phyloP scores from a whole-genome alignment of 2,329 filamentous ascomycete species.

The Colletotrichum sp. region DNA sequence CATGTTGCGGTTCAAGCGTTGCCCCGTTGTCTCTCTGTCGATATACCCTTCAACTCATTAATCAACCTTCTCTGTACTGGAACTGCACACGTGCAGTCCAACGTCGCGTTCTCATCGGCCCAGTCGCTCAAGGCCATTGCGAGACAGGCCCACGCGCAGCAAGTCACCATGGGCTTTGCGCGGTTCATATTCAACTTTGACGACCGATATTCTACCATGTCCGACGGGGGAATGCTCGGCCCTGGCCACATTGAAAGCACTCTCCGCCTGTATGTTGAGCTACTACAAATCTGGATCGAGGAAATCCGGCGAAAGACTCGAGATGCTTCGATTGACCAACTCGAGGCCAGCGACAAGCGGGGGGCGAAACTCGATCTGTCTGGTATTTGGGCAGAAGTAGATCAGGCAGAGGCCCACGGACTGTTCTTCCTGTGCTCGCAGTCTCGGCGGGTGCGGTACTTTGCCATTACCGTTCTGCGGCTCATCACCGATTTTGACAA shows the following conservation, averaged over 20 bases:
- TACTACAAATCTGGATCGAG: conserved; percentile 96
- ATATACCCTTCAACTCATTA: conserved; percentile 90
- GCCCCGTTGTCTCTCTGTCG: conserved; percentile 88
- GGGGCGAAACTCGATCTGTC: conserved; percentile 84
- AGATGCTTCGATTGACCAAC: conserved; percentile 69
- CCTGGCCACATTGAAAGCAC: conserved; percentile 95
- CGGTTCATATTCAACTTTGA: conserved; percentile 99
- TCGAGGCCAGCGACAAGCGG: conserved; percentile 73
- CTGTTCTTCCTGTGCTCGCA: conserved; percentile 98
- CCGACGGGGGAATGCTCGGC: conserved; percentile 94
- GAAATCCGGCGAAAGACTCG: conserved; percentile 89
- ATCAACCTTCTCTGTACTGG: conserved; percentile 96
- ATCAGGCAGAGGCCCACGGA: conserved; percentile 95
- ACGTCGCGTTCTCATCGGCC: conserved; percentile 91
- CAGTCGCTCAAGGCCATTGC: conserved; percentile 96
- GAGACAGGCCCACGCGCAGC: conserved; percentile 88
- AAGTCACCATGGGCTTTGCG: conserved; percentile 95
- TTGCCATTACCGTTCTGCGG: conserved; percentile 89
- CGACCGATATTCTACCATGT: conserved; percentile 96
- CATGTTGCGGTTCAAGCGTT: conserved; percentile 95
- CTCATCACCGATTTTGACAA: conserved; percentile 94
- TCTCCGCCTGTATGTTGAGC: conserved; percentile 87
- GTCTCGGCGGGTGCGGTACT: conserved; percentile 84
- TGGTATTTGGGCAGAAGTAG: conserved; percentile 89
- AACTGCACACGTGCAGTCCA: conserved; percentile 91